Evolutionary conservation across 2,329 filamentous ascomycete genomes (phyloP), one percentile per base, ranked within the genome.

Genomic region (Colletotrichum coccodes): DNA sequence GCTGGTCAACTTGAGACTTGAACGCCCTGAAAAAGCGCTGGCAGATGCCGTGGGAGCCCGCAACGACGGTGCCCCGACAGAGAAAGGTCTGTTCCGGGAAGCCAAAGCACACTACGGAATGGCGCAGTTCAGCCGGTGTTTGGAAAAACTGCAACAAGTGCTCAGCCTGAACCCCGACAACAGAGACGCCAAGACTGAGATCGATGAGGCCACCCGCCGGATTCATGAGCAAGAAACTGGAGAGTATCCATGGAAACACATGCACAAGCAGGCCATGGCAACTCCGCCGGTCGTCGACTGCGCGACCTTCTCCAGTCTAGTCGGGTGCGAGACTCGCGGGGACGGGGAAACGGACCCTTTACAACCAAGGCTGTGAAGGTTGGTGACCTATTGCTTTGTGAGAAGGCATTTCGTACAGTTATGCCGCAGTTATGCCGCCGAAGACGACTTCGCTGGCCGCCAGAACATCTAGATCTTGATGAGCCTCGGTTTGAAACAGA

Each of bases 371-470:
- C 77, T 0, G 83, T 89, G 2, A 77, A 79, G 42, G 80, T 83
- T 0, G 87, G 87, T 0, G 83, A 88, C 4, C 76, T 89, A 2
- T 74, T 90, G 0, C 71, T 89, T 1, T 89, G 85, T 53, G 87
- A 89, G 68, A 90, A 89, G 69, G 86, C 87, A 0, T 87, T 89
- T 75, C 75, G 0, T 80, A 87, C 72, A 77, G 70, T 23, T 82
- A 77, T 49, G 71, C 68, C 40, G 53, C 77, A 69, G 38, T 23
- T 82, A 77, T 49, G 71, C 68, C 40, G 53, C 77, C n/a, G 74
- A 72, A 4, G 71, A 73, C 9, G 71, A 68, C 8, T 57, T 42
- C 8, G 6, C n/a, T 5, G 14, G 52, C 26, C 38, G 30, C 2
- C 70, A 64, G 6, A 75, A 73, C 4, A 65, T 71, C 12, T 75